Base-by-base conservation (phyloP, 345 rosid species). In the Eucalyptus polyanthemos region DNA sequence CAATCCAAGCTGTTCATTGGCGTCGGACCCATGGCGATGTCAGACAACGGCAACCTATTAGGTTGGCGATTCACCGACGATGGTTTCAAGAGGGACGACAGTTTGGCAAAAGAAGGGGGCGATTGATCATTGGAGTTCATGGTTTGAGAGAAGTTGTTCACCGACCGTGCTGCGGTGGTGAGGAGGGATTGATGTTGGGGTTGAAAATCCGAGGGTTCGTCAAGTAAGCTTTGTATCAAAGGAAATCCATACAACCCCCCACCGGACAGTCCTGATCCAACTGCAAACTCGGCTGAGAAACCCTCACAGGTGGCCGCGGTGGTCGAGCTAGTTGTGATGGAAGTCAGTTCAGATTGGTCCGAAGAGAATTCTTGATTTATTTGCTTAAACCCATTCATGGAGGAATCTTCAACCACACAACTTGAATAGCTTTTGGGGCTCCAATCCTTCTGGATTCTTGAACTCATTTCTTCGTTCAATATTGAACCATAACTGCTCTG, bases 401-500 rank as follows among this genome's bases (percentile, higher is more conserved):
- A 89, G 81, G 92, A 91, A 88, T 93, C 92, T 50, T 92, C 93
- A 12, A 80, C 90, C 11, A 86, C 86, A 56, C 88, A 88, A 11
- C 88, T 58, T 92, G 56, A 92, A 90, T 76, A 76, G 45, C 47
- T 40, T 76, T 42, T 76, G 85, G 85, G 85, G 15, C 85, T 94
- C 94, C 95, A 93, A 2, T 93, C 94, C 88, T 93, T 93, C 53
- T 92, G 93, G 89, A 90, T 88, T 88, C 91, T 93, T 54, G 95
- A 93, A 90, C 87, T 94, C 90, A 94, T 92, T 87, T 94, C 94
- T 91, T 93, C 97, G 92, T 93, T 95, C 90, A 93, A 69, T 89
- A 91, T 62, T 40, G 94, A 91, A 56, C 90, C 90, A 65, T 86
- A 93, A 85, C 88, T 88, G 83, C 81, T 81, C 86, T 93, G 88